Evolutionary conservation across 148 eudicot genomes (phyloP).

Genomic region (Vaccinium corymbosum): DNA sequence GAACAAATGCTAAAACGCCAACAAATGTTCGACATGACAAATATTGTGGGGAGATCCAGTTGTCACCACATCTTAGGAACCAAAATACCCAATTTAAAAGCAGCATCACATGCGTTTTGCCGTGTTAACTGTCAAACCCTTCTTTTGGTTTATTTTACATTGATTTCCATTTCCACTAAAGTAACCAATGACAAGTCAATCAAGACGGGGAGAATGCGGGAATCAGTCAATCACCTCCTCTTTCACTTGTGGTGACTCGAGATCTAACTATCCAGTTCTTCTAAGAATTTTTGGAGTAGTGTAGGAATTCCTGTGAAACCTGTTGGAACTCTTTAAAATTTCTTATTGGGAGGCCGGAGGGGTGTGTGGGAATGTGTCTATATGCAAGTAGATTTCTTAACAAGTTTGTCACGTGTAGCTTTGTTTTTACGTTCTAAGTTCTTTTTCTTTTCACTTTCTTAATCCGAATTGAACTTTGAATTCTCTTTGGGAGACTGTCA

Average conservation of each 20-base stretch:
- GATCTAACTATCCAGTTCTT: not conserved
- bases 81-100: not conserved
- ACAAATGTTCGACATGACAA: not conserved
- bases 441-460: not conserved
- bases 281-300: not conserved
- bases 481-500: not conserved
- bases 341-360: not conserved
- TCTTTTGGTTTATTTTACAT: not conserved
- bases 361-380: not conserved
- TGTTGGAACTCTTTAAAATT: not conserved
- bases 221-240: not conserved
- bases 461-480: not conserved
- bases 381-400: not conserved
- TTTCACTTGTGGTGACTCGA: not conserved
- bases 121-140: not conserved
- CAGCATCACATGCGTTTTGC: not conserved
- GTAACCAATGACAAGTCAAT: constrained; percentile 2
- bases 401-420: not conserved
- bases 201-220: not conserved
- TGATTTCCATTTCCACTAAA: constrained; percentile 8
- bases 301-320: not conserved
- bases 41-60: constrained; percentile 5
- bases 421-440: not conserved
- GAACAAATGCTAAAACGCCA: not conserved
- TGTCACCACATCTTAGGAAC: not conserved